Evolutionary conservation across 257 asterid species (phyloP), one percentile per base, ranked within the genome.

Genomic region (Catharanthus roseus): DNA sequence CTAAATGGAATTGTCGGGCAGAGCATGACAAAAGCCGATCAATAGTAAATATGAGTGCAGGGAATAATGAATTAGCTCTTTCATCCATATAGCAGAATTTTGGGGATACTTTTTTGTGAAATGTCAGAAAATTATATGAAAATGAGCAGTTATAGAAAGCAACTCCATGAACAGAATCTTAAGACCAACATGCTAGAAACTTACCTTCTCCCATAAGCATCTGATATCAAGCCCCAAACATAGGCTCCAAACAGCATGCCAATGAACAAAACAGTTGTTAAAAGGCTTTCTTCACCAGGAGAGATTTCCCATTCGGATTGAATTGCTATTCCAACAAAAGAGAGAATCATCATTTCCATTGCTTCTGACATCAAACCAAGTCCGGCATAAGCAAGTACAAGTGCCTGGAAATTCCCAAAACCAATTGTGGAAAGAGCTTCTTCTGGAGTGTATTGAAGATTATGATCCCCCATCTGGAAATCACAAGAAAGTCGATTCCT

Each of bases 271-370:
- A 84, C 75, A 77, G 88, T 85, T 55, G 96, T 78, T 38, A 90
- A 74, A 61, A 86, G 72, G 88, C 95, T 85, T 80, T 90, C 93
- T 78, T 90, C 74, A 19, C 67, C 84, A 62, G 97, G 78, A 72
- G 96, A 86, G 70, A 90, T 88, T 57, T 70, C 80, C 95, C 97
- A 90, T 21, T 71, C 84, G 60, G 93, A 84, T 73, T 84, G 89
- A 23, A 90, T 89, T 63, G 96, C 91, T 74, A 93, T 80, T 73
- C 97, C 97, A 70, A 88, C 85, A 66, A 86, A 78, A 58, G 96
- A 84, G 49, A 90, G 90, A 69, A 88, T 87, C 95, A 88, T 86
- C 93, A 88, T 90, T 84, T 90, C 97, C 91, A 90, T 86, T 73
- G 96, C 91, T 76, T 90, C 97, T 49, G 93, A 85, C 74, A 86